Evolutionary conservation across 192 early-diverging fungal genomes (phyloP).

Genomic region (Backusella sp.): DNA sequence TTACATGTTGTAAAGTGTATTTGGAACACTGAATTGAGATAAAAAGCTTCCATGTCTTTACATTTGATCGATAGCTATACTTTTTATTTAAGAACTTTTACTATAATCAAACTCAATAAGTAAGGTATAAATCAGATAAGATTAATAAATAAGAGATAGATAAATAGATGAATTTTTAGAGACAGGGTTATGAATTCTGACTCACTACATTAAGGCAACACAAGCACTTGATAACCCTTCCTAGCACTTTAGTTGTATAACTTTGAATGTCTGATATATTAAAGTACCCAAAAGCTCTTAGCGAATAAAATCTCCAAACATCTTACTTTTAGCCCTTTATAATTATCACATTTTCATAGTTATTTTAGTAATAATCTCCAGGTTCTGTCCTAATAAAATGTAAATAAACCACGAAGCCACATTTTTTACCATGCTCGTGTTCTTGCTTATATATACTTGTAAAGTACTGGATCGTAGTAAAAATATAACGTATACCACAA

Average conservation of each 20-base stretch:
- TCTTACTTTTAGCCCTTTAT: too few relatives aligned
- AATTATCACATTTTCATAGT: background rate
- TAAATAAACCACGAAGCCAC: background rate
- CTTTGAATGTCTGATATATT: background rate
- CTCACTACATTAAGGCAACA: background rate
- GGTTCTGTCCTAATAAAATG: background rate
- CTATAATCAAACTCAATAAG: background rate
- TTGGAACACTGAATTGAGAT: background rate
- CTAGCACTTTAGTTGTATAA: background rate
- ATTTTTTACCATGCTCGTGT: background rate
- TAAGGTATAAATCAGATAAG: background rate
- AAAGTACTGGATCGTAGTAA: too few relatives aligned
- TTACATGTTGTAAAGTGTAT: background rate
- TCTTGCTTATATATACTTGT: too few relatives aligned
- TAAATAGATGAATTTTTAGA: background rate
- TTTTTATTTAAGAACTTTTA: background rate
- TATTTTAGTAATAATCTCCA: background rate
- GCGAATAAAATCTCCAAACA: too few relatives aligned
- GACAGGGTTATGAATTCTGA: background rate
- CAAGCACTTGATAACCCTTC: background rate
- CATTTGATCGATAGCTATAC: background rate
- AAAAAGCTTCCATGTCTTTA: background rate
- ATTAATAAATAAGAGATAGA: background rate
- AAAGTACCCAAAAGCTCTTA: too few relatives aligned
- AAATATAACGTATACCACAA: too few relatives aligned